Conservation (phyloP, 208 protist species). For the Phytomonas sp. region DNA sequence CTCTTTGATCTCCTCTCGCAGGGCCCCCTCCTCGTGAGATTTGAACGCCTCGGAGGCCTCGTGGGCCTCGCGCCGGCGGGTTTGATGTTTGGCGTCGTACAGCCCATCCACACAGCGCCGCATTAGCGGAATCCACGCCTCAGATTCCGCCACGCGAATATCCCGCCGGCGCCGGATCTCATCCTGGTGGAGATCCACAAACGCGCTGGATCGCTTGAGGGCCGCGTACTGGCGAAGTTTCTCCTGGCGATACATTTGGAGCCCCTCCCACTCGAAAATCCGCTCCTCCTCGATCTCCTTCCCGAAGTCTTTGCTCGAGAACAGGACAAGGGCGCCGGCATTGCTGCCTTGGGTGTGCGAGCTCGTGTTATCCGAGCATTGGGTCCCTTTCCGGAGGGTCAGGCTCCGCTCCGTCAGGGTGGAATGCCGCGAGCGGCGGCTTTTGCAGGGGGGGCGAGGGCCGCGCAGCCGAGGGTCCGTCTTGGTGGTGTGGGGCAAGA, state of each 20-base stretch:
- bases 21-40: constrained; percentile 8
- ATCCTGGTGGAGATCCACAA: constrained; percentile 18
- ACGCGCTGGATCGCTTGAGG: not conserved
- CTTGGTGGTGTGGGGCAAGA: constrained; percentile 18
- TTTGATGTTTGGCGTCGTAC: constrained; percentile 20
- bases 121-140: constrained; percentile 30
- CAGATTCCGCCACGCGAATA: constrained; percentile 32
- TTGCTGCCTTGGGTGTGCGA: not conserved
- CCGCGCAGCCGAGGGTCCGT: constrained; percentile 21
- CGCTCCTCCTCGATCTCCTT: constrained; percentile 15
- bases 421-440: not conserved
- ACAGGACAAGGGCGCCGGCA: constrained; percentile 6
- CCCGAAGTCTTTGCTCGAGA: constrained; percentile 14
- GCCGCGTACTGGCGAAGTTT: constrained; percentile 16
- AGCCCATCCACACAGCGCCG: constrained; percentile 22
- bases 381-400: not conserved
- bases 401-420: not conserved
- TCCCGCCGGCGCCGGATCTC: constrained; percentile 22
- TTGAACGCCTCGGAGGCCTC: constrained; percentile 10
- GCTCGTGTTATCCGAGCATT: constrained; percentile 8
- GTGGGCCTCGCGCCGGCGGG: constrained; percentile 11
- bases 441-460: not conserved
- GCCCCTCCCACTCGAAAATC: constrained; percentile 16
- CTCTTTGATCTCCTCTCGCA: constrained; percentile 11
- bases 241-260: constrained; percentile 19